phyloP scores from a whole-genome alignment of 164 flowering plant species.

The Stephania japonica region DNA sequence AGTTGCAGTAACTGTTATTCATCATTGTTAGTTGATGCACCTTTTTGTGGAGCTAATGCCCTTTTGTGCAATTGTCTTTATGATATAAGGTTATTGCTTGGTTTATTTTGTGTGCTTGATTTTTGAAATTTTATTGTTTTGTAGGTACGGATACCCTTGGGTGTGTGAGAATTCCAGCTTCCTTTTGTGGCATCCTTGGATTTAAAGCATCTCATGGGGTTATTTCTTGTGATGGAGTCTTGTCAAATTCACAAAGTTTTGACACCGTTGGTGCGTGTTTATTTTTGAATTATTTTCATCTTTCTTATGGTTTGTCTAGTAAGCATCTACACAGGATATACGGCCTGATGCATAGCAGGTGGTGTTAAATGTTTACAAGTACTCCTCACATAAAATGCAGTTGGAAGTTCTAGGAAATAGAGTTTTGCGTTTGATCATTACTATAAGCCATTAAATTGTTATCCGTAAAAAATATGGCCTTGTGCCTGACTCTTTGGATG shows the following conservation, averaged over 20 bases:
- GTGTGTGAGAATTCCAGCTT: slow-evolving; percentile 73
- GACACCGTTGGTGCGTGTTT: slow-evolving; percentile 69
- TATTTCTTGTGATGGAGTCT: slow-evolving; percentile 61
- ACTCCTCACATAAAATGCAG: not conserved
- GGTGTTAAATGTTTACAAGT: not conserved
- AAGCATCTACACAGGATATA: not conserved
- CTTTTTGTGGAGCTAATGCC: not conserved
- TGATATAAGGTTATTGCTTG: not conserved
- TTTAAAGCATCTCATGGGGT: slow-evolving; percentile 89
- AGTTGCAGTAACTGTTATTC: not conserved
- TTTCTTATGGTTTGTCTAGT: not conserved
- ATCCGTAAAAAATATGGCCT: not conserved
- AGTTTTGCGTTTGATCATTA: not conserved
- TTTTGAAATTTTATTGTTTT: slow-evolving; percentile 6
- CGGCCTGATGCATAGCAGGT: not conserved
- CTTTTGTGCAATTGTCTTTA: not conserved
- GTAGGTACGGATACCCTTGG: slow-evolving; percentile 88
- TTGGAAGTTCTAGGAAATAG: not conserved
- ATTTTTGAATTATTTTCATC: not conserved
- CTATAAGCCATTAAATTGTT: not conserved
- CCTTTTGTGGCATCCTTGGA: slow-evolving; percentile 89
- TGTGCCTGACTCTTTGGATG: not conserved
- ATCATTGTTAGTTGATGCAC: not conserved
- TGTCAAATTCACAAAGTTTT: slow-evolving; percentile 77
- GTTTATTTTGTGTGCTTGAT: not conserved